Percentiles rank a stretch among this genome's conserved stretches.
phyloP scores from a whole-genome alignment of 352 stramenopile species.

The Aphanomyces cochlioides region DNA sequence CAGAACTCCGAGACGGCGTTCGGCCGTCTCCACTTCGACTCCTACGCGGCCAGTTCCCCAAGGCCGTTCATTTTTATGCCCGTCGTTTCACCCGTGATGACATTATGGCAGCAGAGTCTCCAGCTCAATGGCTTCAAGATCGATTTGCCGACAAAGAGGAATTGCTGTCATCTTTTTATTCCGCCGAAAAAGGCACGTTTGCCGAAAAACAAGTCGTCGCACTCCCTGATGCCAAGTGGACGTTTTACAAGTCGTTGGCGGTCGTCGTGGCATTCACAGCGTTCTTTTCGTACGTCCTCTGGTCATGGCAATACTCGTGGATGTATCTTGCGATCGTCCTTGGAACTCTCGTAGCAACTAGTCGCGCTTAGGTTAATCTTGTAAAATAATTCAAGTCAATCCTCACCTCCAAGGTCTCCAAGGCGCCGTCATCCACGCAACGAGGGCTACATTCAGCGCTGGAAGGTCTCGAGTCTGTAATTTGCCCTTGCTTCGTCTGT shows the following conservation, averaged over 20 bases:
- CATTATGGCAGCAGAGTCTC: conserved; percentile 31
- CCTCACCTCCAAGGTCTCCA: too few species aligned
- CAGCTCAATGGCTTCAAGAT: conserved; percentile 24
- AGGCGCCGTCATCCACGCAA: too few species aligned
- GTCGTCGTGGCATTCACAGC: neutral
- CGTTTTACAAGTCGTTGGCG: conserved; percentile 12
- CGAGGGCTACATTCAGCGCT: too few species aligned
- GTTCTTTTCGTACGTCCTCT: neutral
- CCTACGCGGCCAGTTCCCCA: conserved; percentile 56
- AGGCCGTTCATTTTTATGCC: conserved; percentile 70
- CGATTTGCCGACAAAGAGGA: conserved; percentile 74
- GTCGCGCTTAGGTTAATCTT: neutral
- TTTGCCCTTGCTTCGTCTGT: too few species aligned
- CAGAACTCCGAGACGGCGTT: conserved; percentile 61
- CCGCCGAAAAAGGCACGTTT: conserved; percentile 39
- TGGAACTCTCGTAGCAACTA: neutral
- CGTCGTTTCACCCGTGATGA: conserved; percentile 48
- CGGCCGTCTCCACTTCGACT: conserved; percentile 68
- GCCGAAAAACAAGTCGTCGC: conserved; percentile 36
- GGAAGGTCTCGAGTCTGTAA: too few species aligned
- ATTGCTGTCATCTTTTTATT: conserved; percentile 61
- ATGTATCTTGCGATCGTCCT: conserved; percentile 22
- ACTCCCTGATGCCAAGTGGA: conserved; percentile 1
- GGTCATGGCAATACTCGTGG: conserved; percentile 9
- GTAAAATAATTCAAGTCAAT: conserved; percentile 3